Conservation (phyloP, 257 asterid species). For the Jasminum sambac region DNA sequence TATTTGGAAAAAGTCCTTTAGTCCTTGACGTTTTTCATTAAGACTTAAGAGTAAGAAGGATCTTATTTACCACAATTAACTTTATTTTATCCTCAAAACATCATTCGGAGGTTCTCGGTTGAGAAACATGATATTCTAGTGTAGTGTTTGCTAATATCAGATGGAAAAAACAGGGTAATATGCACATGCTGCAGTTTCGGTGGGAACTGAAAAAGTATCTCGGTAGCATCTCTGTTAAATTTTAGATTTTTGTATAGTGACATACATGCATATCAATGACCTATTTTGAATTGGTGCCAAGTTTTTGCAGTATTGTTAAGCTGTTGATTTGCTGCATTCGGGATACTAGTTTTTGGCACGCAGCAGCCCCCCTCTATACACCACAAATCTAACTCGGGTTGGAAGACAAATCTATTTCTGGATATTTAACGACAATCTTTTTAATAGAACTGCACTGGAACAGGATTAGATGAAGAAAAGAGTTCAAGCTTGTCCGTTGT, state of each 20-base stretch:
- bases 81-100: background rate
- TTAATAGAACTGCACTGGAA: background rate
- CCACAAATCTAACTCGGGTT: conserved; percentile 2
- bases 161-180: background rate
- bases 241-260: background rate
- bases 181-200: background rate
- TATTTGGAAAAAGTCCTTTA: too few species aligned
- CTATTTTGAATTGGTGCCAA: background rate
- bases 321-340: background rate
- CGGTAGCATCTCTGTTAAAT: background rate
- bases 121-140: background rate
- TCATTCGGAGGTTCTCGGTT: background rate
- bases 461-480: background rate
- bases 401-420: background rate
- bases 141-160: background rate
- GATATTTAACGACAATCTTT: background rate
- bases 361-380: background rate
- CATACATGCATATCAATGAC: background rate
- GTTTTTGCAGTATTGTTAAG: background rate
- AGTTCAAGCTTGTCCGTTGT: background rate
- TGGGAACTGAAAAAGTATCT: background rate
- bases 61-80: too few species aligned
- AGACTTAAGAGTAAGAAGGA: too few species aligned
- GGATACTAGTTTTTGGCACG: background rate
- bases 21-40: too few species aligned